A percentile compares a stretch with the other conserved stretches of the same genome.
Evolutionary conservation across 108 stramenopile species (phyloP).

Genomic region (Fragilariopsis cylindrus): DNA sequence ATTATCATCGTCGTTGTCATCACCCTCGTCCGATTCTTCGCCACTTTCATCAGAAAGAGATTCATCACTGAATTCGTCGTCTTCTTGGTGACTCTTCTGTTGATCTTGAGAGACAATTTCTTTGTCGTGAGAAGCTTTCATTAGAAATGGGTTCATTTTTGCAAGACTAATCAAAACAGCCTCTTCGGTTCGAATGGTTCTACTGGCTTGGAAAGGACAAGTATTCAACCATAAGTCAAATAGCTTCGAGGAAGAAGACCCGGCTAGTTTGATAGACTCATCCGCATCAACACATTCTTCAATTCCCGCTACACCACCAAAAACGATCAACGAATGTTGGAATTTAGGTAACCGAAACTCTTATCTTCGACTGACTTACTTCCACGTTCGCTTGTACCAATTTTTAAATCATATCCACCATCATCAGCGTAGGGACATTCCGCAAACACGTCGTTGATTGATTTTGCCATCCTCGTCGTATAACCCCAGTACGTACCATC

Average conservation of each 20-base stretch:
- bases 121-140: conserved; percentile 46
- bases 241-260: conserved; percentile 73
- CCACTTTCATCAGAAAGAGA: conserved; percentile 69
- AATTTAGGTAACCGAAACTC: conserved; percentile 64
- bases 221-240: conserved; percentile 94
- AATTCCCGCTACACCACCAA: conserved; percentile 97
- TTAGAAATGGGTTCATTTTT: conserved; percentile 63
- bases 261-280: conserved; percentile 82
- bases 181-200: conserved; percentile 92
- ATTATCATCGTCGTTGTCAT: conserved; percentile 12
- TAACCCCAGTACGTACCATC: conserved; percentile 98
- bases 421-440: conserved; percentile 78
- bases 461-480: conserved; percentile 82
- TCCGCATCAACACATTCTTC: conserved; percentile 96
- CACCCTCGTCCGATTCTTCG: conserved; percentile 26
- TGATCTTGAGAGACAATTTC: conserved; percentile 19
- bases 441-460: conserved; percentile 84
- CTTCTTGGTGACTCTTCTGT: conserved; percentile 19
- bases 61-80: conserved; percentile 70
- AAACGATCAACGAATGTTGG: conserved; percentile 87
- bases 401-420: conserved; percentile 91
- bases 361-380: conserved; percentile 78
- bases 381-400: conserved; percentile 95
- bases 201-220: conserved; percentile 82
- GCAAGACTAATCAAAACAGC: conserved; percentile 82